Conservation (phyloP, 139 green algal genomes). For the Chlamydomonas sp. region DNA sequence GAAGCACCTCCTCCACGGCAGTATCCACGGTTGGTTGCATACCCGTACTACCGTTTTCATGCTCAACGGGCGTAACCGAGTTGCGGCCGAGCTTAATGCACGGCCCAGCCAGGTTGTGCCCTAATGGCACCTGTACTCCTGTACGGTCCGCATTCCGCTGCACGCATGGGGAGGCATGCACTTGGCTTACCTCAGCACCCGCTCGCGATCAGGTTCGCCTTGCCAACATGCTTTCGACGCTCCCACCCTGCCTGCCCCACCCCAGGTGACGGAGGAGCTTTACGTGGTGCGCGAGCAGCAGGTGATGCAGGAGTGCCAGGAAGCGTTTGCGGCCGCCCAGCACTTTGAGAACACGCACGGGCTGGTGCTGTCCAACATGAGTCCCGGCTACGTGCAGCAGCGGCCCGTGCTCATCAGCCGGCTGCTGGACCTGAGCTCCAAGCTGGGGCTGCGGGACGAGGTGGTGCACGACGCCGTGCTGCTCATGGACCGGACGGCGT, state of each 20-base stretch:
- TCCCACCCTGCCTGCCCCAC: background rate
- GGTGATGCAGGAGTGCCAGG: conserved; percentile 44
- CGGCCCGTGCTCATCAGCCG: conserved; percentile 62
- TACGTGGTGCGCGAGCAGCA: conserved; percentile 34
- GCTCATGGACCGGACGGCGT: conserved; percentile 75
- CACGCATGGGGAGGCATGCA: too few relatives aligned
- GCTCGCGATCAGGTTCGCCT: too few relatives aligned
- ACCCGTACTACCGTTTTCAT: too few relatives aligned
- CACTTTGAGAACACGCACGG: conserved; percentile 79
- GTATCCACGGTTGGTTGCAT: too few relatives aligned
- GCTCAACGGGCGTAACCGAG: too few relatives aligned
- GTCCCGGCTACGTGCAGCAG: conserved; percentile 68
- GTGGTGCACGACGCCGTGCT: conserved; percentile 78
- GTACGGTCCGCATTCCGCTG: too few relatives aligned
- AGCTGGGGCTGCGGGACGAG: conserved; percentile 47
- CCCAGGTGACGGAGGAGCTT: conserved; percentile 31
- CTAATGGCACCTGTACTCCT: too few relatives aligned
- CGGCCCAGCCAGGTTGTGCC: too few relatives aligned
- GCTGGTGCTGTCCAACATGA: conserved; percentile 78
- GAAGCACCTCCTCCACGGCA: too few relatives aligned
- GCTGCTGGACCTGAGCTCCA: conserved; percentile 52
- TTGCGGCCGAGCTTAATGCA: too few relatives aligned
- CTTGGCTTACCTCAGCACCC: too few relatives aligned
- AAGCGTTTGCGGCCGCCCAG: conserved; percentile 69
- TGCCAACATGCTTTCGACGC: too few relatives aligned